Evolutionary conservation across 225 moss, liverwort and hornwort genomes (phyloP), one percentile per base, ranked within the genome.

Genomic region (Polytrichum formosum): DNA sequence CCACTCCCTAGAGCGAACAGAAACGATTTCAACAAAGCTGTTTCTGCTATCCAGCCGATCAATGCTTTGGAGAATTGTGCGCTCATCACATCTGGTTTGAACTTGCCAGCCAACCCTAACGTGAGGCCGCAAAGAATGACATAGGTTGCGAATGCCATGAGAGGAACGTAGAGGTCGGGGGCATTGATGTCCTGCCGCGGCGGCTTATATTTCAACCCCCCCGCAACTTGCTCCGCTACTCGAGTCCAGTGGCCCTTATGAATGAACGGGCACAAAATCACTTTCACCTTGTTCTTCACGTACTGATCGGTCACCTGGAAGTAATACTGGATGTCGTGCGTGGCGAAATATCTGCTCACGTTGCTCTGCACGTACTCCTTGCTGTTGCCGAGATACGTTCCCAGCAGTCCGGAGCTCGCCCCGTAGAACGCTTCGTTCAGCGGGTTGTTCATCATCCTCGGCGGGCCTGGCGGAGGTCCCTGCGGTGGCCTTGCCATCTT

Each of bases 311-410:
- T 98, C 70, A 98, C 94, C 82, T 94, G 94, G 72, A 98, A 98
- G 66, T 98, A 94, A 55, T 94, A 98, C 77, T 94, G 91, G 73
- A 98, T 79, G 69, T 98, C 88, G 72, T 92, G 94, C 46, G 94
- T 91, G 37, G 97, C 88, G 72, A 97, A 87, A 77, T 93, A 97
- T 75, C 83, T 94, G 90, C 94, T 94, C 84, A 98, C 97, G 73
- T 98, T 98, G 84, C 97, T 98, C 74, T 98, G 97, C 74, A 98
- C 89, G 78, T 98, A 98, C 28, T 98, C 92, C 76, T 78, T 98
- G 77, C 97, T 88, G 64, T 81, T 84, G 5, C 97, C 94, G 70
- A 98, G 78, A 27, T 91, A 92, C 25, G 88, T 91, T 30, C 88
- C 85, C 66, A 91, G 70, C n/a, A 93, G 71, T 7, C 91, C 96